Evolutionary conservation across 1,139 yeast species (phyloP).

Genomic region (Blastobotrys niveus): DNA sequence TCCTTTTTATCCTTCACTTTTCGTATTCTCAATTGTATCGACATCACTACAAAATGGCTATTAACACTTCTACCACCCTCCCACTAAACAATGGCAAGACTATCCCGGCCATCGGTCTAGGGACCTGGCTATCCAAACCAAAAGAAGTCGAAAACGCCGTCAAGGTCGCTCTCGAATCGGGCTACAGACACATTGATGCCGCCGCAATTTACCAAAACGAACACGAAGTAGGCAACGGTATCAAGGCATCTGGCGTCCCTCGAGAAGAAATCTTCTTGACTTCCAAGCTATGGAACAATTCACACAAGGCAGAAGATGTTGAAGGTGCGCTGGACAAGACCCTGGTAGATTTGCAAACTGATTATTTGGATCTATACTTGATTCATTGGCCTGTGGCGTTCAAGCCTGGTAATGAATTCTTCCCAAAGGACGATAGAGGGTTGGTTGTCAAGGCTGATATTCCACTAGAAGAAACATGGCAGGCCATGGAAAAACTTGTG

Average conservation of each 20-base stretch:
- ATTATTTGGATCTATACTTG: constrained; percentile 56
- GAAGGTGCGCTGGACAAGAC: constrained; percentile 52
- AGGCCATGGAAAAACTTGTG: constrained; percentile 42
- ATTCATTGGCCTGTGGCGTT: constrained; percentile 40
- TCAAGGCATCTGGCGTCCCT: constrained; percentile 23
- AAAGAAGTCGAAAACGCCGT: constrained; percentile 37
- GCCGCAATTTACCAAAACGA: constrained; percentile 56
- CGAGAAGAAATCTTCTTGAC: constrained; percentile 70
- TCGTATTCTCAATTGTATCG: background rate
- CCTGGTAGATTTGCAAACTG: constrained; percentile 48
- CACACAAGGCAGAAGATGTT: constrained; percentile 50
- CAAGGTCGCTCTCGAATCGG: constrained; percentile 34
- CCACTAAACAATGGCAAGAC: constrained; percentile 35
- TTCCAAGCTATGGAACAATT: constrained; percentile 68
- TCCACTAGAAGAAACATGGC: constrained; percentile 55
- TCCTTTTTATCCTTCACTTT: background rate
- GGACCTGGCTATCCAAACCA: constrained; percentile 55
- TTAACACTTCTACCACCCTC: constrained; percentile 20
- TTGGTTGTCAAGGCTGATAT: constrained; percentile 33
- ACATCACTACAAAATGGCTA: constrained; percentile 15
- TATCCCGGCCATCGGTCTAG: constrained; percentile 50
- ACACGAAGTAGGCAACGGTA: constrained; percentile 48
- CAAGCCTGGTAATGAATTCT: constrained; percentile 37
- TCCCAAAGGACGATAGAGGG: constrained; percentile 32
- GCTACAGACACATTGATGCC: constrained; percentile 61